Base-by-base conservation (phyloP, 1,284 basidiomycete genomes). In the Mycena citricolor region DNA sequence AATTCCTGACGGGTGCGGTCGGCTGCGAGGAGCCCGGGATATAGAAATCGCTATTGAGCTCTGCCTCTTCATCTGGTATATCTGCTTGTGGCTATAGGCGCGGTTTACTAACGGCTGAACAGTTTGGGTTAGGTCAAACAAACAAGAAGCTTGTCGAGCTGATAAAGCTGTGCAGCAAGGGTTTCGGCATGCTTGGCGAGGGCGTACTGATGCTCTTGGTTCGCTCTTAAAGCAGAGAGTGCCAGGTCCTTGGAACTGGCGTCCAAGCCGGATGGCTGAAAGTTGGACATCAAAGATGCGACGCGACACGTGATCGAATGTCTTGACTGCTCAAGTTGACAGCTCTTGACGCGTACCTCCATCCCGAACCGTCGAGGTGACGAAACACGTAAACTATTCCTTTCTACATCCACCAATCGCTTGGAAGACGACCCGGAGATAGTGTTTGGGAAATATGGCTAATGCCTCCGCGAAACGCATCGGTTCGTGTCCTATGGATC, bases 401-500 rank as follows among this genome's bases (percentile, higher is more conserved):
- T n/a, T n/a, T n/a, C n/a, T n/a, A n/a, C n/a, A n/a, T n/a, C n/a
- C n/a, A n/a, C n/a, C n/a, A n/a, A n/a, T n/a, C n/a, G n/a, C n/a
- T n/a, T n/a, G n/a, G n/a, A n/a, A n/a, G n/a, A n/a, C n/a, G n/a
- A n/a, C n/a, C n/a, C n/a, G n/a, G n/a, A n/a, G n/a, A n/a, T n/a
- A n/a, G n/a, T n/a, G n/a, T n/a, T n/a, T n/a, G n/a, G n/a, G n/a
- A n/a, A n/a, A n/a, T 41, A 86, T 88, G 90, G 90, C 90, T 19
- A 90, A 91, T 64, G 87, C 90, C 55, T 85, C 88, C 44, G 83
- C 83, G 43, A 94, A 94, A 69, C 79, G 86, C 43, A 88, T 88
- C 60, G 90, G 85, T 86, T 55, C 14, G 59, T 39, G 17, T 14
- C 13, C 23, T 39, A 36, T 40, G n/a, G n/a, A n/a, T n/a, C n/a